A percentile compares a stretch with the other conserved stretches of the same genome.
Conservation (phyloP, 2,329 filamentous ascomycete species). For the Claviceps sp. region DNA sequence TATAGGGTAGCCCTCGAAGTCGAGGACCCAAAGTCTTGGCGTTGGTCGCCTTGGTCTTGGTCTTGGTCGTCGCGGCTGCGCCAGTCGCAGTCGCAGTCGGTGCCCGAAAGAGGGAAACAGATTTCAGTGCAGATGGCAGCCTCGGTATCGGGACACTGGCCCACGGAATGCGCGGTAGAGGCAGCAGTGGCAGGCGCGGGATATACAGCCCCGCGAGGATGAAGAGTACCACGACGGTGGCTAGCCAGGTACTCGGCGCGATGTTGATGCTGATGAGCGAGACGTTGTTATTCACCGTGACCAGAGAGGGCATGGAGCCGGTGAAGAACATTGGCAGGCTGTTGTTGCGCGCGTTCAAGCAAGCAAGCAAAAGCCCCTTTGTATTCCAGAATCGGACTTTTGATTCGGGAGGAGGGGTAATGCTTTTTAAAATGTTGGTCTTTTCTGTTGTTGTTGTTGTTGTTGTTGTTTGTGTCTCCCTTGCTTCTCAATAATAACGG, state of each 20-base stretch:
- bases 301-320: constrained; percentile 41
- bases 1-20: constrained; percentile 6
- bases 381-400: no score
- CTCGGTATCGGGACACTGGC: constrained; percentile 14
- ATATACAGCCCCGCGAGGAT: constrained; percentile 38
- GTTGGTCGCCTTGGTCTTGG: background rate
- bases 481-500: no score
- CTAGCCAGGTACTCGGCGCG: constrained; percentile 44
- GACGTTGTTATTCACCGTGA: constrained; percentile 49
- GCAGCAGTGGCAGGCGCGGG: constrained; percentile 18
- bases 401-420: no score
- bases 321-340: constrained; percentile 4
- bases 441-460: no score
- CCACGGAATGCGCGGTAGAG: constrained; percentile 17
- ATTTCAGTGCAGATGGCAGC: constrained; percentile 7
- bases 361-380: no score
- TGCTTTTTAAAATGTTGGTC: no score
- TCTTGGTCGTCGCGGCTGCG: background rate
- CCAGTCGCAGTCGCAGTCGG: background rate
- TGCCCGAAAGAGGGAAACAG: background rate
- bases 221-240: constrained; percentile 33
- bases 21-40: no score
- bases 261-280: constrained; percentile 45
- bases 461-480: no score
- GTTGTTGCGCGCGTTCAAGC: background rate